phyloP scores from a whole-genome alignment of 305 asterid genomes.

The Fraxinus velutina region DNA sequence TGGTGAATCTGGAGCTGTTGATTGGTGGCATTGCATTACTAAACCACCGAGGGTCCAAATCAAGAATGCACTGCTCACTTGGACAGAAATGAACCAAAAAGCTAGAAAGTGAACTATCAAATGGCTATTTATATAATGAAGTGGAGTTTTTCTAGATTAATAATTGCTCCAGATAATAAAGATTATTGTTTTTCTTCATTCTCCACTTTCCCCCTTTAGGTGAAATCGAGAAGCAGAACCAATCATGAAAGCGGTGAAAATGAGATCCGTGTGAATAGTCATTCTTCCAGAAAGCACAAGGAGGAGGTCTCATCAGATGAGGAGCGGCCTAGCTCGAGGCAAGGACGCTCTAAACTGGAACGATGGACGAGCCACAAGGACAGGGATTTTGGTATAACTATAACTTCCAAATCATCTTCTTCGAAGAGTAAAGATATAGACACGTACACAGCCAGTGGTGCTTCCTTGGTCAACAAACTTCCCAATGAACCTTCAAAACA shows the following conservation, averaged over 20 bases:
- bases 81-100: not conserved
- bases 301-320: slow-evolving; percentile 67
- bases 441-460: slow-evolving; percentile 24
- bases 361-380: slow-evolving; percentile 78
- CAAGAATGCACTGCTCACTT: not conserved
- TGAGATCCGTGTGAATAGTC: slow-evolving; percentile 38
- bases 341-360: slow-evolving; percentile 80
- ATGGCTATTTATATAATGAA: not conserved
- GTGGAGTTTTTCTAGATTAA: not conserved
- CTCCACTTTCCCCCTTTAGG: slow-evolving; percentile 31
- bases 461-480: slow-evolving; percentile 32
- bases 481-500: slow-evolving; percentile 40
- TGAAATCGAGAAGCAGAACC: slow-evolving; percentile 36
- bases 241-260: slow-evolving; percentile 40
- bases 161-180: not conserved
- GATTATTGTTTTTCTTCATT: not conserved
- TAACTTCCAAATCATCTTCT: slow-evolving; percentile 35
- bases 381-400: slow-evolving; percentile 39
- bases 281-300: slow-evolving; percentile 45
- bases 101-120: not conserved
- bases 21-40: not conserved
- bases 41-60: not conserved
- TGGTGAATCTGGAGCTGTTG: slow-evolving; percentile 1
- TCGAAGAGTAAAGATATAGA: slow-evolving; percentile 41
- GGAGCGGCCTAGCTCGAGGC: slow-evolving; percentile 51